Evolutionary conservation across 805 yeast species (phyloP), one percentile per base, ranked within the genome.

Genomic region (Pichia phayaonensis): DNA sequence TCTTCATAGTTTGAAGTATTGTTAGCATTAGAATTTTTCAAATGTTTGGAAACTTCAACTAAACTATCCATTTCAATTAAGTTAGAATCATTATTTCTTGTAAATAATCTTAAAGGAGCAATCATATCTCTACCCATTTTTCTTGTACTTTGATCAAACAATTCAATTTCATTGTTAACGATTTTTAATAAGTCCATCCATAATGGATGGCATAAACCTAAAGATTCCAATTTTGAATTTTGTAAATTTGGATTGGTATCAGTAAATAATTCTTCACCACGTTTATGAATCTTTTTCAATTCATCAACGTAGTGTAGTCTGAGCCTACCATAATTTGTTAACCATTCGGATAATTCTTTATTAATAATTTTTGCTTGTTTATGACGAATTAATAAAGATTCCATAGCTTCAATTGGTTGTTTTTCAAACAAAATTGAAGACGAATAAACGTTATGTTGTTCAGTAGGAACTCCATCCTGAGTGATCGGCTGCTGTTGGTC

Each of bases 321-420:
- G 31, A 79, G 64, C 31, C 75, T 69, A 40, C 78, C 72, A 50
- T 81, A 71, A 24, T 76, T 80, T 40, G 77, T 74, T 50, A 86
- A 72, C 74, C 87, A 77, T 41, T 72, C 73, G 39, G 86, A 80
- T 54, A 86, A 72, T 46, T 79, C 82, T 51, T 76, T 77, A 59
- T 84, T 84, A 46, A 81, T 67, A 43, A 72, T 59, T 58, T 76
- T 75, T 44, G 82, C 79, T 56, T 76, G 79, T 34, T 74, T 67
- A 40, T 79, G 69, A 54, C 90, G 75, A 47, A 81, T 73, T 46
- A 80, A 70, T 27, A 84, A 71, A 31, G 79, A 71, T 58, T 79
- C 85, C 54, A 80, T 74, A 21, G 86, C 81, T 57, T 77, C 82
- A 26, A 70, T 68, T 15, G 89, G 87, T 39, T 73, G 61, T 56